Evolutionary conservation across 352 stramenopile genomes (phyloP), one percentile per base, ranked within the genome.

Genomic region (Phytophthora fragariaefolia): DNA sequence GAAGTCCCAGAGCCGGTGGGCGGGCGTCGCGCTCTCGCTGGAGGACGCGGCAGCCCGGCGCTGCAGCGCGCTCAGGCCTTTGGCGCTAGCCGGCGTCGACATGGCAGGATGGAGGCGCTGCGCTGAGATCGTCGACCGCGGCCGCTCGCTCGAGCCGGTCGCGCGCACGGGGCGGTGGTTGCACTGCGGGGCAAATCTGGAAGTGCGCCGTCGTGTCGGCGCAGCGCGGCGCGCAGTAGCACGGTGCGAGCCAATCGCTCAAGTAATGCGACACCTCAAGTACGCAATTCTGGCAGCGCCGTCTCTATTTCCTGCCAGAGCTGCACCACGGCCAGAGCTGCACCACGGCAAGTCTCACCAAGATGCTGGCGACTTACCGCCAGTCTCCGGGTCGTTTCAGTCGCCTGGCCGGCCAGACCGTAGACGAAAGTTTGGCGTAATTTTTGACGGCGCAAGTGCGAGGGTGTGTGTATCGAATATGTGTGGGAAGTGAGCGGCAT

Each of bases 1-100:
- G 34, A 91, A 91, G 46, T 85, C 80, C 70, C 75, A 84, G 40
- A 88, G 63, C 26, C 51, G 69, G 43, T 79, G 71, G 6, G 48
- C 23, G 10, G 69, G 42, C 8, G 61, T 47, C 48, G 51, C 30
- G 24, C 38, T 32, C 38, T 54, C 40, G 59, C 22, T 64, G 8
- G 60, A 40, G 23, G 56, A 57, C 15, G 42, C 43, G 10, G 46
- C 53, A 57, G 61, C 42, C 23, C 36, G 53, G 47, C 52, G 66
- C 59, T 71, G 66, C 50, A 59, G 52, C 27, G 57, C 52, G n/a
- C 34, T 58, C 38, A 48, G 59, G 59, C 43, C 61, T 32, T 74
- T 67, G 54, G 50, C 48, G 52, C 47, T 69, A 30, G 48, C 50
- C 26, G 63, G 63, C 54, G 66, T 66, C 57, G 69, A 70, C 69